Evolutionary conservation across 1,139 yeast genomes (phyloP).

Genomic region (Trichomonascaceae sp.): DNA sequence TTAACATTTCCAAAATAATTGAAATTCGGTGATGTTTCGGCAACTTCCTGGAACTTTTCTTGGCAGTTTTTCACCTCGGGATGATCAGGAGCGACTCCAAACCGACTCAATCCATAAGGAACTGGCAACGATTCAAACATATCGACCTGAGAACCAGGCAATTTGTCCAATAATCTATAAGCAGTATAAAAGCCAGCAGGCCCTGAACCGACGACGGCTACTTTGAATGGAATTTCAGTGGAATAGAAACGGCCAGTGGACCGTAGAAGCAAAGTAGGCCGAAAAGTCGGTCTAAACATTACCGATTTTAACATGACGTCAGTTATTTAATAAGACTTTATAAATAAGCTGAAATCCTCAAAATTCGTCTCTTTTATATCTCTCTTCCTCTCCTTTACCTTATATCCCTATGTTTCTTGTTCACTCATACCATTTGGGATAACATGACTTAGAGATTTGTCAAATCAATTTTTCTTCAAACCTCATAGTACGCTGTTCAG

Average conservation of each 20-base stretch:
- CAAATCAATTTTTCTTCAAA: not conserved
- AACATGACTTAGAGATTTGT: not conserved
- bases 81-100: slow-evolving; percentile 99
- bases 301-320: not conserved
- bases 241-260: not conserved
- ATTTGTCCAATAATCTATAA: slow-evolving; percentile 57
- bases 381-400: not conserved
- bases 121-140: slow-evolving; percentile 77
- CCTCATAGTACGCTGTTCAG: not conserved
- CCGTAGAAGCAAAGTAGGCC: not conserved
- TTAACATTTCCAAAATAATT: slow-evolving; percentile 70
- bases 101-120: slow-evolving; percentile 86
- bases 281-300: not conserved
- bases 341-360: not conserved
- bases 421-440: not conserved
- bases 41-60: slow-evolving; percentile 66
- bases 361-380: not conserved
- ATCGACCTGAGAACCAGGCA: slow-evolving; percentile 33
- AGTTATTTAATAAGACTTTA: too few species aligned
- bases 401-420: not conserved
- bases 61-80: slow-evolving; percentile 84
- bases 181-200: slow-evolving; percentile 96
- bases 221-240: slow-evolving; percentile 25
- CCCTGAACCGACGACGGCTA: slow-evolving; percentile 89
- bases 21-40: slow-evolving; percentile 40